These are phyloP conservation scores for Amphibolis antarctica DNA, from an alignment of 106 monocot genomes.

Conservation along the genomic window DNA sequence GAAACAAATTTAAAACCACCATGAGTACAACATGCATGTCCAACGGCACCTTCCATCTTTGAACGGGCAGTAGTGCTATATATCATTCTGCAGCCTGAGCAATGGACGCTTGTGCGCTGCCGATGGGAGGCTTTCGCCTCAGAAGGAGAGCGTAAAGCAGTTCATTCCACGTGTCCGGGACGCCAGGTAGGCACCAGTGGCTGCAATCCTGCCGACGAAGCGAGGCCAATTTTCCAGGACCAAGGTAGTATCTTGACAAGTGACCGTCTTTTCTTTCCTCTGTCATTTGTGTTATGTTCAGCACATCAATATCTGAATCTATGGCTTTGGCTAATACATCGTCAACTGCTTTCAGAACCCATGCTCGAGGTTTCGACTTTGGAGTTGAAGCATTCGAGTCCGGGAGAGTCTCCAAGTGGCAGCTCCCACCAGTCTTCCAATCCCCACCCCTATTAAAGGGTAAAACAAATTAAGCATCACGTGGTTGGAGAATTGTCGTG, in stretches of 20 bases:
- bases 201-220: slow-evolving; percentile 19
- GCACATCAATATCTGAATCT: background rate
- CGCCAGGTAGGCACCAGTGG: slow-evolving; percentile 25
- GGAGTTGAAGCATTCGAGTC: background rate
- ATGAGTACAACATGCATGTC: background rate
- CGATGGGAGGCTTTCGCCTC: background rate
- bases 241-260: slow-evolving; percentile 13
- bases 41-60: background rate
- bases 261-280: slow-evolving; percentile 17
- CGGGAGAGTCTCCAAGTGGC: slow-evolving; percentile 12
- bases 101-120: background rate
- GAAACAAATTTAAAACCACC: background rate
- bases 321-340: slow-evolving; percentile 1
- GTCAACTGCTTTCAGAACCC: background rate
- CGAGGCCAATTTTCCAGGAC: slow-evolving; percentile 4
- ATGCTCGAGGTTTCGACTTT: background rate
- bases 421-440: slow-evolving; percentile 22
- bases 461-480: background rate
- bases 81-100: background rate
- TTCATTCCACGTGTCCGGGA: slow-evolving; percentile 24
- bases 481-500: no score
- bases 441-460: slow-evolving; percentile 7
- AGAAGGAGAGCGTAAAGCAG: slow-evolving; percentile 14
- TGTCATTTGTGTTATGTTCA: slow-evolving; percentile 14
- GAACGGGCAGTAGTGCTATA: no score